Percentiles rank a stretch among this genome's conserved stretches.
Evolutionary conservation across 2,329 filamentous ascomycete species (phyloP).

Genomic region (Magnaporthiopsis rhizophila): DNA sequence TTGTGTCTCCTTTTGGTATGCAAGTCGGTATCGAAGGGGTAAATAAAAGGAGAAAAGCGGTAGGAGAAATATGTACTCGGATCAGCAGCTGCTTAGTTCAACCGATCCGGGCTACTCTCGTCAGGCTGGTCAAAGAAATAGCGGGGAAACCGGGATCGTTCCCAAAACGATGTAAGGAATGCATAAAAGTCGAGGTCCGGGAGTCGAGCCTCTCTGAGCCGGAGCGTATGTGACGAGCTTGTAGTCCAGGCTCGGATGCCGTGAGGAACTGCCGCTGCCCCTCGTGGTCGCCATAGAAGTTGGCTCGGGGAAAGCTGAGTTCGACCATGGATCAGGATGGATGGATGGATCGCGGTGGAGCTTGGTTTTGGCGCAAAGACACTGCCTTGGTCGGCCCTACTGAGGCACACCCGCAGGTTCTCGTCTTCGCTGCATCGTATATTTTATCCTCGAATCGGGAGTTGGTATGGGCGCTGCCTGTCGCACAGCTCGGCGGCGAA

Average conservation of each 20-base stretch:
- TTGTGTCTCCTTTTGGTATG: background rate
- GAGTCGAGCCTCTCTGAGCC: background rate
- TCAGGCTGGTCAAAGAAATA: background rate
- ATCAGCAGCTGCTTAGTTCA: background rate
- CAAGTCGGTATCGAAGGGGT: background rate
- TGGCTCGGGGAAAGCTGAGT: too few species aligned
- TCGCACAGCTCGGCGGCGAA: too few species aligned
- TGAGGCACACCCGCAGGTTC: too few species aligned
- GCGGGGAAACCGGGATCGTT: background rate
- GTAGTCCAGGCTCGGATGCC: background rate
- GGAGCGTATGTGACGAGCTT: background rate
- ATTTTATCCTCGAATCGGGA: too few species aligned
- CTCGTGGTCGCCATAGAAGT: background rate
- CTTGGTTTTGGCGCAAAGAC: too few species aligned
- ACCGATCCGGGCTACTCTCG: background rate
- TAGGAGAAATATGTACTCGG: background rate
- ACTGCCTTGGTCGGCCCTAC: too few species aligned
- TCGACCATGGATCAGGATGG: too few species aligned
- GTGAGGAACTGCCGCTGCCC: background rate
- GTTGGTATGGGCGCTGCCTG: too few species aligned
- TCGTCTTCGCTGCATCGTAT: too few species aligned
- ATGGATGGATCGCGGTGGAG: too few species aligned
- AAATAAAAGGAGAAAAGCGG: background rate
- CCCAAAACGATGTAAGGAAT: background rate
- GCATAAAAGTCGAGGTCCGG: background rate